A percentile compares a stretch with the other conserved stretches of the same genome.
Evolutionary conservation across 2,329 filamentous ascomycete species (phyloP).

Genomic region (Xylariales sp.): DNA sequence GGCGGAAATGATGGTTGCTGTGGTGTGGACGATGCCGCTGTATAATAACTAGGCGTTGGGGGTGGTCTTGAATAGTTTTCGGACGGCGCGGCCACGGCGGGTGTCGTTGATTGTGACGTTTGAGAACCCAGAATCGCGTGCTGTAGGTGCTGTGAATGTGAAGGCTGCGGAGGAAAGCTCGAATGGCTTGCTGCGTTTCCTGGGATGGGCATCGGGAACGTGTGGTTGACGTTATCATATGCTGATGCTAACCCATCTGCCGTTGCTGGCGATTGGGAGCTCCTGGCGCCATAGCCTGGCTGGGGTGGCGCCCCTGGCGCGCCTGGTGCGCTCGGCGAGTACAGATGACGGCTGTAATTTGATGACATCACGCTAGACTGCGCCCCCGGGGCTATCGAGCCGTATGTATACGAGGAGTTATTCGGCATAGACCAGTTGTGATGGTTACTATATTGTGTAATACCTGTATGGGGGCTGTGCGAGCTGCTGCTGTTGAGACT

Average conservation of each 20-base stretch:
- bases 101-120: slow-evolving; percentile 60
- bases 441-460: slow-evolving; percentile 67
- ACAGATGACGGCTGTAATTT: slow-evolving; percentile 54
- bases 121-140: slow-evolving; percentile 62
- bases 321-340: slow-evolving; percentile 50
- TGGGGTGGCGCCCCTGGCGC: slow-evolving; percentile 30
- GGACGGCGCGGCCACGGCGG: slow-evolving; percentile 67
- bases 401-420: slow-evolving; percentile 63
- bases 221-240: slow-evolving; percentile 74
- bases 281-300: slow-evolving; percentile 59
- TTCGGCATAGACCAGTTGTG: slow-evolving; percentile 70
- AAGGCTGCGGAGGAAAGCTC: slow-evolving; percentile 48
- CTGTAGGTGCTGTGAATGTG: slow-evolving; percentile 48
- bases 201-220: slow-evolving; percentile 71
- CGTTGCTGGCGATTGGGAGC: slow-evolving; percentile 68
- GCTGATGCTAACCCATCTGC: slow-evolving; percentile 73
- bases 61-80: slow-evolving; percentile 69
- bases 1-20: slow-evolving; percentile 60
- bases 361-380: slow-evolving; percentile 59
- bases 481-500: slow-evolving; percentile 71
- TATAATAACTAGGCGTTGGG: slow-evolving; percentile 71
- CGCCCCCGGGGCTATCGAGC: slow-evolving; percentile 65
- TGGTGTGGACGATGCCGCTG: slow-evolving; percentile 60
- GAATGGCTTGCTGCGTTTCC: slow-evolving; percentile 58
- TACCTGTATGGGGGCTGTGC: slow-evolving; percentile 64